Percentiles rank a stretch among this genome's conserved stretches.
Evolutionary conservation across 192 early-diverging fungal genomes (phyloP).

Genomic region (Entophlyctis luteolus): DNA sequence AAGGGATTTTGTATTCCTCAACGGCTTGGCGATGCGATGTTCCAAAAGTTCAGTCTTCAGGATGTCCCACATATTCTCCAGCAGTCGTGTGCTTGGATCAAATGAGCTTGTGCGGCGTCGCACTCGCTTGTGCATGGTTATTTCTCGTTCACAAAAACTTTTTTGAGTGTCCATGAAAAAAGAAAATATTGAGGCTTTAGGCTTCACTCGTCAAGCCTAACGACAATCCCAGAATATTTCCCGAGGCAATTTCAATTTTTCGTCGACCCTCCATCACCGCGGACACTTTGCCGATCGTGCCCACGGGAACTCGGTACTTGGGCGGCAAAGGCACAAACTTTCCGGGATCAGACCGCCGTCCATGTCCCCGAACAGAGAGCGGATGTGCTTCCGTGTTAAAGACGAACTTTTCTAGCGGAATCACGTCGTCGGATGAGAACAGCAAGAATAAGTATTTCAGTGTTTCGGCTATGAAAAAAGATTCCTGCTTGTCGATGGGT

Average conservation of each 20-base stretch:
- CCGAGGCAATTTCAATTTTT: background rate
- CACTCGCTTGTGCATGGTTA: no score
- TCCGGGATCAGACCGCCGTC: background rate
- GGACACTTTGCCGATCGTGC: background rate
- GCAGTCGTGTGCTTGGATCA: no score
- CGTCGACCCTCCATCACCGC: background rate
- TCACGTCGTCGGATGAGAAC: constrained; percentile 24
- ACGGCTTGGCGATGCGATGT: no score
- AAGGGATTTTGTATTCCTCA: no score
- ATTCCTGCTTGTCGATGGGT: constrained; percentile 32
- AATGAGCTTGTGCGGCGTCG: no score
- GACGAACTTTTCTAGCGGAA: constrained; percentile 35
- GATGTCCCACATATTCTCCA: no score
- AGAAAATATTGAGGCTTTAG: no score
- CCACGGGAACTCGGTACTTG: background rate
- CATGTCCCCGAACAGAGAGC: constrained; percentile 17
- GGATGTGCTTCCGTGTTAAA: constrained; percentile 87
- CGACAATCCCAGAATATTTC: background rate
- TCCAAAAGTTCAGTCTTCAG: no score
- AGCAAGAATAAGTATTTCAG: constrained; percentile 89
- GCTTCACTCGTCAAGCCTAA: no score
- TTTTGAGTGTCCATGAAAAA: no score
- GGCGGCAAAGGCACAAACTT: background rate
- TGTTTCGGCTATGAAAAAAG: constrained; percentile 90
- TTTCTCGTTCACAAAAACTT: no score